Evolutionary conservation across 208 protist species (phyloP).

Genomic region (Crithidia acanthocephali): DNA sequence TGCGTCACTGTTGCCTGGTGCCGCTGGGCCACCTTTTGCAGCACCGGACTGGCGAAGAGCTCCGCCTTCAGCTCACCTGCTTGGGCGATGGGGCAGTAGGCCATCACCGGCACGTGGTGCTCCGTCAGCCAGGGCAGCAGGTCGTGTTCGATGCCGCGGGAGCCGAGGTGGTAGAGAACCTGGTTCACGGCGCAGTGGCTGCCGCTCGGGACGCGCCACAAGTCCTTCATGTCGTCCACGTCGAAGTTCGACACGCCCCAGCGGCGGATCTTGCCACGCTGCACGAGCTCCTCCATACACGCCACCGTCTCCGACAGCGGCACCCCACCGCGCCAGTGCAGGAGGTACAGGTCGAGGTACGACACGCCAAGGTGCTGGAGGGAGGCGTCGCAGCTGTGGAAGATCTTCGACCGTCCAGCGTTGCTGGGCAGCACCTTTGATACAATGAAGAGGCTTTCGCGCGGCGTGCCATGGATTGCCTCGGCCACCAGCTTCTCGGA

Average conservation of each 20-base stretch:
- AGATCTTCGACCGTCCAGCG: constrained; percentile 73
- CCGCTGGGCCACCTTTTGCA: constrained; percentile 38
- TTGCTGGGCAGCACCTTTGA: constrained; percentile 93
- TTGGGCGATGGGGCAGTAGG: constrained; percentile 81
- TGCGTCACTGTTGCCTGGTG: constrained; percentile 44
- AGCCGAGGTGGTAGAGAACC: constrained; percentile 84
- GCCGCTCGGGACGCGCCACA: constrained; percentile 56
- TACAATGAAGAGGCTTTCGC: constrained; percentile 91
- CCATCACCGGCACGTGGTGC: constrained; percentile 69
- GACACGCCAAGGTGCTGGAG: constrained; percentile 64
- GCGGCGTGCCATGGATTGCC: constrained; percentile 35
- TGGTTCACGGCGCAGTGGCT: constrained; percentile 77
- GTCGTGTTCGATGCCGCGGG: constrained; percentile 69
- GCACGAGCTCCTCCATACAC: constrained; percentile 82
- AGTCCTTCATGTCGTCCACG: constrained; percentile 66
- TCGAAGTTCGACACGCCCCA: constrained; percentile 90
- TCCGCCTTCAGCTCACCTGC: constrained; percentile 56
- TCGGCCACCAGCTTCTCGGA: constrained; percentile 48
- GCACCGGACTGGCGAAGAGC: constrained; percentile 48
- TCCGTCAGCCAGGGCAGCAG: constrained; percentile 58
- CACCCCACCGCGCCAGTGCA: constrained; percentile 83
- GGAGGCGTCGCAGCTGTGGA: constrained; percentile 63
- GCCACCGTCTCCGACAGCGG: constrained; percentile 69
- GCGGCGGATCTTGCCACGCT: constrained; percentile 65
- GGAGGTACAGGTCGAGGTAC: constrained; percentile 92